phyloP scores from a whole-genome alignment of 345 rosid species.

The Pelargonium nanum region DNA sequence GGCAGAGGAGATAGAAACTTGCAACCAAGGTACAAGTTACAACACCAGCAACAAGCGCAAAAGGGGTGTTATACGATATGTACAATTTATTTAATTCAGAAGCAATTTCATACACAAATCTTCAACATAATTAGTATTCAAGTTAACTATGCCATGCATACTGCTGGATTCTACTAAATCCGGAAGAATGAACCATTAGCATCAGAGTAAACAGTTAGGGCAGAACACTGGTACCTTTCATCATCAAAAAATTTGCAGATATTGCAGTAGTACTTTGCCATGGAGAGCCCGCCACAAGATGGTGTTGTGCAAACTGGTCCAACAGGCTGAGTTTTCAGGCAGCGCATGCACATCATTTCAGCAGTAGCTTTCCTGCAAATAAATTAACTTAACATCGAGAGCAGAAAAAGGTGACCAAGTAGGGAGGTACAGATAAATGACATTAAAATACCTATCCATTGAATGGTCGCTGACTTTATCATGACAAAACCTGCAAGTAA shows the following conservation, averaged over 20 bases:
- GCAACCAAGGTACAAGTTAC: background rate
- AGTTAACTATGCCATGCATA: background rate
- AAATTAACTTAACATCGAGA: background rate
- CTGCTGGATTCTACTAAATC: background rate
- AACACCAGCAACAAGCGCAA: no score
- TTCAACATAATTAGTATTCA: background rate
- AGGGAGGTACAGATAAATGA: conserved; percentile 1
- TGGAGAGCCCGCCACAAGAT: conserved; percentile 37
- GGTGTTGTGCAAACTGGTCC: conserved; percentile 41
- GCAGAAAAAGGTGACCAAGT: background rate
- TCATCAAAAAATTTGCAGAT: conserved; percentile 93
- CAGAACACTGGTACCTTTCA: conserved; percentile 43
- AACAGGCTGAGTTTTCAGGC: conserved; percentile 46
- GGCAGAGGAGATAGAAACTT: background rate
- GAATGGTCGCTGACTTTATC: conserved; percentile 63
- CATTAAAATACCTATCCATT: conserved; percentile 42
- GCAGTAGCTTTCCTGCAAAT: conserved; percentile 45
- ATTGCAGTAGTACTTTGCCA: conserved; percentile 65
- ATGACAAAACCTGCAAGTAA: conserved; percentile 61
- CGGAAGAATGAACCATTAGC: background rate
- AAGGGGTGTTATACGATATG: background rate
- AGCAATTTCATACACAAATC: background rate
- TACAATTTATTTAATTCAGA: background rate
- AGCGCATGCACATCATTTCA: conserved; percentile 72
- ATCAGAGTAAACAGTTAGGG: background rate